These are phyloP conservation scores for Primulina eburnea DNA, from an alignment of 257 asterid species.

Conservation along the genomic window DNA sequence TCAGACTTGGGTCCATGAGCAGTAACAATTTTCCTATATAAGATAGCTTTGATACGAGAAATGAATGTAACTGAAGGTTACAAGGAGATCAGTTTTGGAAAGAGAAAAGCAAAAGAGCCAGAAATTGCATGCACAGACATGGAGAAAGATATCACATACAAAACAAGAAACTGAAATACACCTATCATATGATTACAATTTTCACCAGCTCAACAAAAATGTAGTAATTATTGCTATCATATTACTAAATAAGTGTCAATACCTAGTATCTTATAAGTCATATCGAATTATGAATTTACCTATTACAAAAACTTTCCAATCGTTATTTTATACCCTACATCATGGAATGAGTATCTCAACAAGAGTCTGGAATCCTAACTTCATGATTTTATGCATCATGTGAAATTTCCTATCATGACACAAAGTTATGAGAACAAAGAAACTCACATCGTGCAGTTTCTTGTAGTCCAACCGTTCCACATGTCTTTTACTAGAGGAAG, in stretches of 20 bases:
- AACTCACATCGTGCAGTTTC: constrained; percentile 78
- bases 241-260: no score
- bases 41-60: background rate
- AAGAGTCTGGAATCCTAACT: no score
- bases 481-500: constrained; percentile 54
- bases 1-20: background rate
- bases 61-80: background rate
- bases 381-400: background rate
- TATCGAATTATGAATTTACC: background rate
- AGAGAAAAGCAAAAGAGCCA: background rate
- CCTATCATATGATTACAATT: background rate
- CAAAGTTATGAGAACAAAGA: constrained; percentile 14
- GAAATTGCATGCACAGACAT: background rate
- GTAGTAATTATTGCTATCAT: no score
- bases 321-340: background rate
- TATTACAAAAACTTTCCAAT: background rate
- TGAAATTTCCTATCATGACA: background rate
- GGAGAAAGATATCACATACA: background rate
- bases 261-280: background rate
- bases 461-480: constrained; percentile 82
- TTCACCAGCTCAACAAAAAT: background rate
- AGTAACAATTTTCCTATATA: background rate
- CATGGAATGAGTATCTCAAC: no score
- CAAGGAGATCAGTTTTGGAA: background rate
- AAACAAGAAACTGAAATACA: background rate